phyloP scores from a whole-genome alignment of 305 asterid species.

The Ajuga reptans region DNA sequence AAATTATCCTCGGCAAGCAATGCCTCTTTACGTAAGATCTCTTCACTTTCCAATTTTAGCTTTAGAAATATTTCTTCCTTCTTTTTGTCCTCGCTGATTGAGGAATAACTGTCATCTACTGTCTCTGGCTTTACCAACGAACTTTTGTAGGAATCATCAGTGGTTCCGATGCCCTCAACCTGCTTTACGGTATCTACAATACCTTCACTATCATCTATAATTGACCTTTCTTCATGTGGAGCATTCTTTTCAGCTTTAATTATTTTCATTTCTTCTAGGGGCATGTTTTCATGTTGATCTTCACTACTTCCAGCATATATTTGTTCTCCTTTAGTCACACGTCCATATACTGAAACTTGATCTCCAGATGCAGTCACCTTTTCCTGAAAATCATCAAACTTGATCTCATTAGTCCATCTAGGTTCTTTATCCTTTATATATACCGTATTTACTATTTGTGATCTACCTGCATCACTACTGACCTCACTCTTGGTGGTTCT shows the following conservation, averaged over 20 bases:
- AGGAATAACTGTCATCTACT: constrained; percentile 20
- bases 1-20: constrained; percentile 64
- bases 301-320: constrained; percentile 17
- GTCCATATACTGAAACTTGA: constrained; percentile 19
- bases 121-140: constrained; percentile 25
- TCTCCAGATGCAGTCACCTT: constrained; percentile 19
- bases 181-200: constrained; percentile 4
- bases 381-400: constrained; percentile 31
- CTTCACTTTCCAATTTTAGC: constrained; percentile 61
- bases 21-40: constrained; percentile 36
- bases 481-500: constrained; percentile 32
- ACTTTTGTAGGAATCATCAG: constrained; percentile 16
- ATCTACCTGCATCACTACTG: constrained; percentile 33
- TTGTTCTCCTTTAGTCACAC: constrained; percentile 18
- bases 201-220: constrained; percentile 10
- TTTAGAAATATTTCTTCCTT: constrained; percentile 32
- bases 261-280: background rate
- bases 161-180: constrained; percentile 16
- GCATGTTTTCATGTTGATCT: constrained; percentile 20
- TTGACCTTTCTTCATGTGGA: constrained; percentile 16
- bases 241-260: constrained; percentile 13
- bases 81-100: constrained; percentile 25
- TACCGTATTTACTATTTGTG: constrained; percentile 17
- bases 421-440: background rate
- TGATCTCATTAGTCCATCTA: constrained; percentile 4